These are phyloP conservation scores for Trichomonascaceae sp. DNA, from an alignment of 1,139 yeast genomes.

Conservation along the genomic window DNA sequence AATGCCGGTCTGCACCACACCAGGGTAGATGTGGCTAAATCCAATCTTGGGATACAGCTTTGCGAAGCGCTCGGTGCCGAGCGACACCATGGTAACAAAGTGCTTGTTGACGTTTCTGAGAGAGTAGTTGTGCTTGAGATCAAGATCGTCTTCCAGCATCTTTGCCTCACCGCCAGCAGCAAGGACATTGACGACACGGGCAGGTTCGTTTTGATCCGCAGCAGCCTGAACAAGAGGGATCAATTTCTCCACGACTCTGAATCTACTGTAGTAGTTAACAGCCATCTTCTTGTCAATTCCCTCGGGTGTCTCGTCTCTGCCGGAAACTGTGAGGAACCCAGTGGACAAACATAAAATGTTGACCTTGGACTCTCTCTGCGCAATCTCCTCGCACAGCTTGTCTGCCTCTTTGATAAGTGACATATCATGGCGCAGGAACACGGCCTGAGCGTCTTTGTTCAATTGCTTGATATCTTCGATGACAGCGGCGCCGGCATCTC, in stretches of 20 bases:
- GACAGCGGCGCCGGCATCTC: conserved; percentile 2
- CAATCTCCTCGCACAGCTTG: conserved; percentile 11
- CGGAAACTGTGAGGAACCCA: conserved; percentile 14
- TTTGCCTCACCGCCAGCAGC: conserved; percentile 16
- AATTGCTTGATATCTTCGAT: conserved; percentile 13
- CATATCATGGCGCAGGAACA: conserved; percentile 18
- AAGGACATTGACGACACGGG: conserved; percentile 20
- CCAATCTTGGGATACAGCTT: conserved; percentile 15
- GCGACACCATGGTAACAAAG: conserved; percentile 13
- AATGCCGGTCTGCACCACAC: conserved; percentile 17
- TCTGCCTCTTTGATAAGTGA: conserved; percentile 17
- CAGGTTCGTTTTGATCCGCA: conserved; percentile 13
- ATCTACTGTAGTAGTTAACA: conserved; percentile 19
- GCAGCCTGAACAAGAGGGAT: conserved; percentile 17
- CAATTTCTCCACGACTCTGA: conserved; percentile 15
- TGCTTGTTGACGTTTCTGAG: conserved; percentile 6
- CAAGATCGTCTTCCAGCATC: conserved; percentile 15
- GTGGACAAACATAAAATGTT: conserved; percentile 17
- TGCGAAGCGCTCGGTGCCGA: conserved; percentile 15
- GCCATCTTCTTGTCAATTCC: conserved; percentile 20
- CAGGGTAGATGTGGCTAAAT: conserved; percentile 20
- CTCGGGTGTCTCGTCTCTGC: conserved; percentile 17
- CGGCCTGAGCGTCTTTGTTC: conserved; percentile 11
- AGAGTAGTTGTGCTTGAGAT: conserved; percentile 13
- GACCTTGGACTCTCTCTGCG: conserved; percentile 15